Conservation (phyloP, 345 rosid genomes). For the Pugionium dolabratum region DNA sequence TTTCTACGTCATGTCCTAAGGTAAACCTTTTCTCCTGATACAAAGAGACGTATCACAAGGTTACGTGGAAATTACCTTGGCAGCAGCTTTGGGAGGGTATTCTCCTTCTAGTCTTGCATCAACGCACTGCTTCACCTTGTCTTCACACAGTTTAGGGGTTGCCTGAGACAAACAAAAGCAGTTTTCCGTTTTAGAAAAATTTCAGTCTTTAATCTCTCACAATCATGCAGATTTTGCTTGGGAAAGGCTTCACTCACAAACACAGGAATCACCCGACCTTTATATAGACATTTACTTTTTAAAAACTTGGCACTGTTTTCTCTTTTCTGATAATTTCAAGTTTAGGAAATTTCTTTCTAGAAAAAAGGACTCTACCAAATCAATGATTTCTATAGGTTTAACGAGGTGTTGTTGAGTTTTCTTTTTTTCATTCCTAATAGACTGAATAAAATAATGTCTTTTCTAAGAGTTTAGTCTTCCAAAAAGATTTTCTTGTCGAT, state of each 20-base stretch:
- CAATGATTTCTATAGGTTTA: neutral
- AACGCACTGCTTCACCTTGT: conserved; percentile 76
- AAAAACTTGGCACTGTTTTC: neutral
- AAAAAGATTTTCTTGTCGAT: conserved; percentile 1
- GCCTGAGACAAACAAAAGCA: conserved; percentile 48
- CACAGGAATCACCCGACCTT: too few relatives aligned
- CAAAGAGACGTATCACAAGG: neutral
- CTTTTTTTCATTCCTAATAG: neutral
- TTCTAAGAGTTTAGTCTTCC: neutral
- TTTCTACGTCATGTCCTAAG: conserved; percentile 3
- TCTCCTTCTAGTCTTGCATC: conserved; percentile 76
- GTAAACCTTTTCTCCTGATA: conserved; percentile 11
- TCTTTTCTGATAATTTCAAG: neutral
- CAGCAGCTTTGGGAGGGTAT: conserved; percentile 74
- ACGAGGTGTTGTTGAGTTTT: neutral
- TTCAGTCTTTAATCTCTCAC: conserved; percentile 17
- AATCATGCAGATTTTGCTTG: neutral
- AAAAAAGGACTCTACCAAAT: neutral
- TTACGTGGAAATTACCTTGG: conserved; percentile 49
- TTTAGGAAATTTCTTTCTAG: neutral
- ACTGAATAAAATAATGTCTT: conserved; percentile 6
- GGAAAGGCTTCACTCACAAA: too few relatives aligned
- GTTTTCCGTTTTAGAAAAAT: neutral
- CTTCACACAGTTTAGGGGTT: conserved; percentile 78
- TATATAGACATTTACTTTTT: neutral